Evolutionary conservation across 2,329 filamentous ascomycete species (phyloP), one percentile per base, ranked within the genome.

Genomic region (Fusarium virguliforme): DNA sequence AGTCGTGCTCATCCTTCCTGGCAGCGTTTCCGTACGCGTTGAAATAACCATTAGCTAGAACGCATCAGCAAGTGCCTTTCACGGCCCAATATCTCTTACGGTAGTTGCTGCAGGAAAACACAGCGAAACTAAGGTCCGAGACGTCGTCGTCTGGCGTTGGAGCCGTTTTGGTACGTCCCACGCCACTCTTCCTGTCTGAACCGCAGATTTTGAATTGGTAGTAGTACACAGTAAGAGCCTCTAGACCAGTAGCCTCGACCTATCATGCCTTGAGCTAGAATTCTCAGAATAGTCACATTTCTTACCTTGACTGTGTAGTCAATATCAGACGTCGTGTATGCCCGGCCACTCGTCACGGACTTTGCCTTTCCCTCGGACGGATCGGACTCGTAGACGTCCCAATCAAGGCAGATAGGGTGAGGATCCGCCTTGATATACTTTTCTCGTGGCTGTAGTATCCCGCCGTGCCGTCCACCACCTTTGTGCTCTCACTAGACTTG

Each of bases 101-200:
- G 71, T 86, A 92, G 78, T 93, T 94, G 72, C 84, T 86, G 82
- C 92, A 94, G 3, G 90, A 93, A 77, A 91, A 94, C 1, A 94
- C 86, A 2, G 91, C 91, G 60, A 94, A 83, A 40, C 84, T 87
- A 60, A 94, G 81, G 18, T 86, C 81, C 1, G 85, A 83, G 6
- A 90, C 85, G 26, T 87, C 82, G 60, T 91, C 87, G 15, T 87
- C 82, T 13, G 84, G 81, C 3, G 80, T 78, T 3, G 92, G 91
- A 5, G 89, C 87, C 0, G 92, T 93, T 82, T 93, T 94, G 26
- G 91, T 94, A 10, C 89, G 84, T 13, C 91, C 91, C 26, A 93
- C 56, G 0, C 89, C 86, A 58, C 89, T 91, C 50, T 81, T 87
- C 57, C 87, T 88, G 62, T 88, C 82, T 0, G 90, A 91, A 59